Evolutionary conservation across 2,329 filamentous ascomycete species (phyloP).

Genomic region (Metarhizium robertsii): DNA sequence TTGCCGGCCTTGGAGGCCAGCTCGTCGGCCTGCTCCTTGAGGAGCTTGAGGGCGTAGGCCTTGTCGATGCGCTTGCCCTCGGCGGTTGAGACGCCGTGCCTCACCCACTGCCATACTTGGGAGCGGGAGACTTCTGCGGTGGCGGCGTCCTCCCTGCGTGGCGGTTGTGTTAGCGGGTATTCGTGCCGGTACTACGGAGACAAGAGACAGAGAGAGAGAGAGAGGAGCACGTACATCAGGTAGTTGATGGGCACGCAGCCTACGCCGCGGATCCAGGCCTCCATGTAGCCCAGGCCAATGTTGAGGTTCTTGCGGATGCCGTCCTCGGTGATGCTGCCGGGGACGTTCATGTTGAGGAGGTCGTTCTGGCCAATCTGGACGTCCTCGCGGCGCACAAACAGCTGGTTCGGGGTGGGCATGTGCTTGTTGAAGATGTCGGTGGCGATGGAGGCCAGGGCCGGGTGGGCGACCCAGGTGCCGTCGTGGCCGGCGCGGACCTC

Average conservation of each 20-base stretch:
- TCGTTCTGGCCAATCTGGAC: conserved; percentile 80
- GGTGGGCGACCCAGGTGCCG: conserved; percentile 95
- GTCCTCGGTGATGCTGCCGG: conserved; percentile 82
- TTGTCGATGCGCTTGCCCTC: conserved; percentile 93
- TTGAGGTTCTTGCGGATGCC: conserved; percentile 97
- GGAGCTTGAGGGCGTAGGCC: conserved; percentile 74
- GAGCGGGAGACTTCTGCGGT: conserved; percentile 92
- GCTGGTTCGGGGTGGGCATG: conserved; percentile 98
- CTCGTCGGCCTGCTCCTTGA: conserved; percentile 76
- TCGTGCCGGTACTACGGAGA: too few species aligned
- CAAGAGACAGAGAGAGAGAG: too few species aligned
- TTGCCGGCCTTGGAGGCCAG: conserved; percentile 65
- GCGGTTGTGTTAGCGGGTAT: too few species aligned
- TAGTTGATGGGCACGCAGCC: conserved; percentile 97
- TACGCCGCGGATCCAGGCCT: conserved; percentile 90
- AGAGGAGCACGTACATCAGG: conserved; percentile 55
- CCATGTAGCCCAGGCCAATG: conserved; percentile 97
- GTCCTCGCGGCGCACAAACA: conserved; percentile 83
- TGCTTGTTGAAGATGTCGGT: conserved; percentile 92
- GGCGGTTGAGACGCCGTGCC: conserved; percentile 61
- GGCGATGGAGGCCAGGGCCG: conserved; percentile 79
- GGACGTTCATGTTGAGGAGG: conserved; percentile 95
- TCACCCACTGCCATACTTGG: conserved; percentile 95
- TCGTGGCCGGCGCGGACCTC: conserved; percentile 94
- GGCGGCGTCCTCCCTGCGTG: conserved; percentile 72